phyloP scores from a whole-genome alignment of 345 rosid genomes.

The Firmiana major region DNA sequence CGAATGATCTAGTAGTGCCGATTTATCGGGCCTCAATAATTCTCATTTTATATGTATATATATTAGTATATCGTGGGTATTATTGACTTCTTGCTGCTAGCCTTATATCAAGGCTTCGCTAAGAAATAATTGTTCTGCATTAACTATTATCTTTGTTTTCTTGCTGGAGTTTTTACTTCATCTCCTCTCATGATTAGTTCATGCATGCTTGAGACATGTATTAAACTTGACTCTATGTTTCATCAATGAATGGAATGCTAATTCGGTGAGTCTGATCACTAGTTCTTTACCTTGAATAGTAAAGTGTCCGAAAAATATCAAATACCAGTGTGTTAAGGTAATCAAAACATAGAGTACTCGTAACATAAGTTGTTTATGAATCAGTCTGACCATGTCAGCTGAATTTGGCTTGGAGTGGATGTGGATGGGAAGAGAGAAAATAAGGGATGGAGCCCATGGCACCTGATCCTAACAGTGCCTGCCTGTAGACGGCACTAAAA shows the following conservation, averaged over 20 bases:
- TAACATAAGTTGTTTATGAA: neutral
- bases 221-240: neutral
- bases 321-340: too few relatives aligned
- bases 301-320: too few relatives aligned
- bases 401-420: neutral
- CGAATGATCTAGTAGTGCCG: neutral
- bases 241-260: neutral
- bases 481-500: neutral
- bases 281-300: too few relatives aligned
- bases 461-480: neutral
- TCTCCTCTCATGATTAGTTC: neutral
- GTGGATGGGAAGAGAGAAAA: neutral
- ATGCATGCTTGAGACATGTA: neutral
- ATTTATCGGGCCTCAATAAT: neutral
- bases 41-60: neutral
- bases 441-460: neutral
- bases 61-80: neutral
- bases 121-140: neutral
- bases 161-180: neutral
- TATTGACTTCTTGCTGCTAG: neutral
- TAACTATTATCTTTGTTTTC: neutral
- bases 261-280: too few relatives aligned
- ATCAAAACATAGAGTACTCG: too few relatives aligned
- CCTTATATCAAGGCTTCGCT: neutral
- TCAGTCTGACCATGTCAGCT: neutral